Base-by-base conservation (phyloP, 2,329 filamentous ascomycete genomes). In the Mariannaea elegans region DNA sequence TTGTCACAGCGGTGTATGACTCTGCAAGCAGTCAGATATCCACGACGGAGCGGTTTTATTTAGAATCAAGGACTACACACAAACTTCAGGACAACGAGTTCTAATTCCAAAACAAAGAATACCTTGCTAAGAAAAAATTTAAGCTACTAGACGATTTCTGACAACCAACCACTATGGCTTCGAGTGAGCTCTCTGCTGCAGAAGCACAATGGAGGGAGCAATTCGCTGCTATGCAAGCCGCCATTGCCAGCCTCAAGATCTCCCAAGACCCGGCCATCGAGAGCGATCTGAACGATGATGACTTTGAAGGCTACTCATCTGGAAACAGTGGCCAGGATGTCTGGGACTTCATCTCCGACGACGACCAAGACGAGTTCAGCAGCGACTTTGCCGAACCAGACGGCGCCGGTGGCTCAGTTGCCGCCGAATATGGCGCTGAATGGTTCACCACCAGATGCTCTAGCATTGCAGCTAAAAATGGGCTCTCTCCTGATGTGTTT, bases 301-400 rank as follows among this genome's bases (percentile, higher is more conserved):
- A 92, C 31, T 81, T 85, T 27, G 81, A 82, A 24, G 80, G 78
- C 12, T 82, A 82, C 64, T 82, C 80, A 1, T 85, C 83, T 2
- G 86, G 86, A 5, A 87, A 85, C 41, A 87, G 85, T 16, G 86
- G 87, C 5, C 91, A 94, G 59, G 93, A 97, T 76, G 89, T 97
- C 9, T 97, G 94, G 94, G 94, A 97, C 73, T 88, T 96, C 59
- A 92, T 97, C 71, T 93, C 89, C 59, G 90, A 94, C 49, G 84
- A 84, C 47, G 89, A 90, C 21, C 87, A 87, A 18, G 89, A 89
- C 56, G 81, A 85, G 7, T 79, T 85, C 73, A 90, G 86, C 70
- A 90, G 87, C 67, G 91, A 91, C 62, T 78, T 87, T 27, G 85
- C 89, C 46, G 84, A 85, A 23, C 77, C 59, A 47, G 78, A 68